Conservation (phyloP, 192 early-diverging fungal species). For the Coemansia sp. region DNA sequence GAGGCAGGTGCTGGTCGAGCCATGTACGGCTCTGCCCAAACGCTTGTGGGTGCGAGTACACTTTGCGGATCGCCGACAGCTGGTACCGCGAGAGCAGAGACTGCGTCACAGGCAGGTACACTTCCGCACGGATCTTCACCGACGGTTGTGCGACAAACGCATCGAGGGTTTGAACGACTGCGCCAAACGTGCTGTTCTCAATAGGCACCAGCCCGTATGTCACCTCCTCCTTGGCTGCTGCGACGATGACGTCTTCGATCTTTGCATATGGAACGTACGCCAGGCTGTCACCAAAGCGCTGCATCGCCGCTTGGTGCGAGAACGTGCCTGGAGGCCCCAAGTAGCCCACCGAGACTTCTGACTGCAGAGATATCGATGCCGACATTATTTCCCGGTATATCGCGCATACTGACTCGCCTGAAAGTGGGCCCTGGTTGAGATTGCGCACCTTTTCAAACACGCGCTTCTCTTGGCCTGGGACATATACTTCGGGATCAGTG, state of each 20-base stretch:
- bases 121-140: slow-evolving; percentile 73
- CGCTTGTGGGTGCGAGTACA: slow-evolving; percentile 77
- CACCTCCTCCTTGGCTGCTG: slow-evolving; percentile 67
- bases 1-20: slow-evolving; percentile 69
- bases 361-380: slow-evolving; percentile 80
- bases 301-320: slow-evolving; percentile 81
- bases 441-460: slow-evolving; percentile 71
- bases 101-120: slow-evolving; percentile 82
- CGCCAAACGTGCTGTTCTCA: slow-evolving; percentile 91
- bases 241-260: slow-evolving; percentile 78
- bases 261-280: slow-evolving; percentile 64
- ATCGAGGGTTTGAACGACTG: slow-evolving; percentile 83
- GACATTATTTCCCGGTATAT: slow-evolving; percentile 88
- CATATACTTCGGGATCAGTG: slow-evolving; percentile 65
- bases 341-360: slow-evolving; percentile 79
- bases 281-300: slow-evolving; percentile 78
- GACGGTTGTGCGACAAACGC: slow-evolving; percentile 60
- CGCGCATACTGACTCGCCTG: slow-evolving; percentile 62
- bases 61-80: slow-evolving; percentile 65
- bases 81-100: slow-evolving; percentile 69
- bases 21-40: slow-evolving; percentile 80
- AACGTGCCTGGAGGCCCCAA: slow-evolving; percentile 90
- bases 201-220: slow-evolving; percentile 94
- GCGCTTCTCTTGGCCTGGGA: slow-evolving; percentile 73
- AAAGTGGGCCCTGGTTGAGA: slow-evolving; percentile 78